Evolutionary conservation across 139 green algal species (phyloP).

Genomic region (Dunaliella primolecta): DNA sequence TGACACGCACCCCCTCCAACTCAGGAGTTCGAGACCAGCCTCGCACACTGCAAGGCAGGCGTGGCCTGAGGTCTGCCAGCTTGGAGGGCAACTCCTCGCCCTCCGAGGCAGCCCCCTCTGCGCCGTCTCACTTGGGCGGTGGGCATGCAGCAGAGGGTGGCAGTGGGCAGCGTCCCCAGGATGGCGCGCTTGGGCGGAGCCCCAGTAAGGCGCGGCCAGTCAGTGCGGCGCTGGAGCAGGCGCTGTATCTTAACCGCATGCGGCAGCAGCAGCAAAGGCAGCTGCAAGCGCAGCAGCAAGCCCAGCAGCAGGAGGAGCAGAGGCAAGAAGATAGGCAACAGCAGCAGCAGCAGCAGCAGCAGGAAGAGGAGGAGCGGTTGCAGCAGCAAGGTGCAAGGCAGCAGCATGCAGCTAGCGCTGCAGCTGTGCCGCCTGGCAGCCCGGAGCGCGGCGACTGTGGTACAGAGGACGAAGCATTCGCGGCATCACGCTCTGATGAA

Average conservation of each 20-base stretch:
- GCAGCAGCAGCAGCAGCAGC: background rate
- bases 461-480: background rate
- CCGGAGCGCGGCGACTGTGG: background rate
- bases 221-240: background rate
- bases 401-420: background rate
- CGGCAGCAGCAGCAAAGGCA: background rate
- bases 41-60: background rate
- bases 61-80: too few species aligned
- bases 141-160: too few species aligned
- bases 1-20: background rate
- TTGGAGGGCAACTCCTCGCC: too few species aligned
- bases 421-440: background rate
- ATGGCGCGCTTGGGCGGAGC: too few species aligned
- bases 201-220: background rate
- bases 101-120: too few species aligned
- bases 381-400: background rate
- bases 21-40: background rate
- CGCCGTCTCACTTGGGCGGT: too few species aligned
- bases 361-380: background rate
- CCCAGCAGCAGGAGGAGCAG: background rate
- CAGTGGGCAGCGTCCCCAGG: too few species aligned
- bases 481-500: background rate
- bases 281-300: background rate
- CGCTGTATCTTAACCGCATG: background rate
- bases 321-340: background rate